phyloP scores from a whole-genome alignment of 495 filamentous ascomycete genomes.

The Penicillium canariense region DNA sequence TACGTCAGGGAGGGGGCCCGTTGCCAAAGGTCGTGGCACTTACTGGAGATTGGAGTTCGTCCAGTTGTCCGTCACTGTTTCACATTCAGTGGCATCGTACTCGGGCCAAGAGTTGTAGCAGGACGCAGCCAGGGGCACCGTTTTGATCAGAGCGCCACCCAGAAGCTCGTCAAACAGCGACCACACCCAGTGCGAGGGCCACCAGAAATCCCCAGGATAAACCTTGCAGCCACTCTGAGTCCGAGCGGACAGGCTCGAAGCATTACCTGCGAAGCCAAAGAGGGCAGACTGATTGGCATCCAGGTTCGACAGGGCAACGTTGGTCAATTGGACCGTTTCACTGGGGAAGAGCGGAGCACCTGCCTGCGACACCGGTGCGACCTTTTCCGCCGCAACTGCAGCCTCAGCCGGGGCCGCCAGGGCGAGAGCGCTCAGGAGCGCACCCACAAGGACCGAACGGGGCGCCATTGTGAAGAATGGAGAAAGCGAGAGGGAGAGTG shows the following conservation, averaged over 20 bases:
- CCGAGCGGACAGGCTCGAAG: slow-evolving; percentile 5
- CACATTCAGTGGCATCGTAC: slow-evolving; percentile 45
- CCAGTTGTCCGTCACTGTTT: slow-evolving; percentile 24
- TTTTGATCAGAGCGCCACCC: slow-evolving; percentile 54
- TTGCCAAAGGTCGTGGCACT: no score
- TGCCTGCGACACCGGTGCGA: slow-evolving; percentile 17
- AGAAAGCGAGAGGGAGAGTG: not conserved
- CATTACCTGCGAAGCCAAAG: slow-evolving; percentile 20
- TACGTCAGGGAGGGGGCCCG: not conserved
- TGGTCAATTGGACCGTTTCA: slow-evolving; percentile 45
- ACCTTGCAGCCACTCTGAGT: slow-evolving; percentile 42
- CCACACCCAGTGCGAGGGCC: slow-evolving; percentile 44
- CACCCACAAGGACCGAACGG: slow-evolving; percentile 2
- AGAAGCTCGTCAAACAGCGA: slow-evolving; percentile 44
- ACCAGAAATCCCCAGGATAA: slow-evolving; percentile 47
- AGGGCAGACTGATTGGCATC: slow-evolving; percentile 16
- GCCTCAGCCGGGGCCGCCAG: slow-evolving; percentile 11
- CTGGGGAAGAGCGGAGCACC: slow-evolving; percentile 34
- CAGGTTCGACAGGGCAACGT: slow-evolving; percentile 36
- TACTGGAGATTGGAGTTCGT: slow-evolving; percentile 34
- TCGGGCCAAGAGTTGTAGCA: slow-evolving; percentile 52
- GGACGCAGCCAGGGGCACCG: slow-evolving; percentile 52
- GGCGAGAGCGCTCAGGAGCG: slow-evolving; percentile 13
- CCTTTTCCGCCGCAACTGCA: slow-evolving; percentile 4
- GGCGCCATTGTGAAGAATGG: slow-evolving; percentile 13